Conservation (phyloP, 352 stramenopile genomes). For the Phytophthora fragariaefolia region DNA sequence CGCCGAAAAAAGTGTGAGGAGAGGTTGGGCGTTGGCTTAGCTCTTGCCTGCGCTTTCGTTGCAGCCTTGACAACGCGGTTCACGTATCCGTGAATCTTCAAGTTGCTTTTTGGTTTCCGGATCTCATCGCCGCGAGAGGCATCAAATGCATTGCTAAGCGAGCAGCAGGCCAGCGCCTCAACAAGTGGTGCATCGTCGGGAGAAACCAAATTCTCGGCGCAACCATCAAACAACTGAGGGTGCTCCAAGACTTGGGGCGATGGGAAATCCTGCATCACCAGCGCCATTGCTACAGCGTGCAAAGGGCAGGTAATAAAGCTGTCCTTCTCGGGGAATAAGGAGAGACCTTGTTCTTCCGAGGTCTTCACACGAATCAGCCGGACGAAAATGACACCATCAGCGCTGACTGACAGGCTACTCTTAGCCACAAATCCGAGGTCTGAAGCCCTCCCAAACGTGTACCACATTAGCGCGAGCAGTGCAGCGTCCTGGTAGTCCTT, state of each 20-base stretch:
- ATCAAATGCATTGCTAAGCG: background rate
- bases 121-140: background rate
- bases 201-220: background rate
- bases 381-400: conserved; percentile 23
- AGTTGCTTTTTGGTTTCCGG: background rate
- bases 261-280: conserved; percentile 9
- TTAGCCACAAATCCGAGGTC: conserved; percentile 21
- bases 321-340: conserved; percentile 8
- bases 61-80: conserved; percentile 9
- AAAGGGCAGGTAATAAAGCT: conserved; percentile 11
- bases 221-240: background rate
- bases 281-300: conserved; percentile 5
- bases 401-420: conserved; percentile 15
- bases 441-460: conserved; percentile 19
- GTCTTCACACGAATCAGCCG: conserved; percentile 11
- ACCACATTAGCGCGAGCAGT: conserved; percentile 23
- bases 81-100: conserved; percentile 8
- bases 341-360: conserved; percentile 6
- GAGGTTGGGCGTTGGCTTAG: background rate
- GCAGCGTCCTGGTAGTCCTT: conserved; percentile 35
- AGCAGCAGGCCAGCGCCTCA: conserved; percentile 1
- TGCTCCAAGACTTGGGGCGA: background rate
- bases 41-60: background rate
- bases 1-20: conserved; percentile 5
- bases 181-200: background rate